These are phyloP conservation scores for Orbilia blumenaviensis DNA, from an alignment of 2,329 filamentous ascomycete genomes.

Conservation along the genomic window DNA sequence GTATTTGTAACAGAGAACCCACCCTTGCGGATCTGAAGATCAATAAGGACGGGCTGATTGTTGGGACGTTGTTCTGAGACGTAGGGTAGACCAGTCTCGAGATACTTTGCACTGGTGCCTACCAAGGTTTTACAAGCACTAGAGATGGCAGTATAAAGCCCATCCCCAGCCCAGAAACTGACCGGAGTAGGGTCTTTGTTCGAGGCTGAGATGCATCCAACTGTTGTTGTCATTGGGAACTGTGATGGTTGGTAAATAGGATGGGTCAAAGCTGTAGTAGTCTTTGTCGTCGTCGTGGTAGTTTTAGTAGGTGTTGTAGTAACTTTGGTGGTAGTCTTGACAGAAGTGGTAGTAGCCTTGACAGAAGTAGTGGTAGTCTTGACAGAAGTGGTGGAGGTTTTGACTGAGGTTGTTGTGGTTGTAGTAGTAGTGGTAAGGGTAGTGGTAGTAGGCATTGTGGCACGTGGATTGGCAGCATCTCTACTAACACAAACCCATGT, in stretches of 20 bases:
- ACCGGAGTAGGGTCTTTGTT: not conserved
- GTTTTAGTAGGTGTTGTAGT: not conserved
- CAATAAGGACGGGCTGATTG: not conserved
- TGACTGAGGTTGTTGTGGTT: not conserved
- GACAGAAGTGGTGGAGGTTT: not conserved
- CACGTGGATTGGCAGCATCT: not conserved
- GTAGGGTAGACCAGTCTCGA: not conserved
- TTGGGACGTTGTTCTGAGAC: not conserved
- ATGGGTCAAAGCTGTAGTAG: not conserved
- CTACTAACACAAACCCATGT: not conserved
- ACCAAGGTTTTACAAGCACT: not conserved
- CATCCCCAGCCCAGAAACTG: not conserved
- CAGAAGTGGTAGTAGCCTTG: not conserved
- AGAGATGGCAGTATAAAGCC: not conserved
- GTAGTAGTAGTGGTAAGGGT: not conserved
- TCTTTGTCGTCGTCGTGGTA: not conserved
- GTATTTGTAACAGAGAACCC: not conserved
- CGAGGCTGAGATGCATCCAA: not conserved
- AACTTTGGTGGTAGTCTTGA: not conserved
- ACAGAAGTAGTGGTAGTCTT: not conserved
- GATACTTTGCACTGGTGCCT: not conserved
- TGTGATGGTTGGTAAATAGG: slow-evolving; percentile 2
- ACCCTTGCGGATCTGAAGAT: slow-evolving; percentile 5
- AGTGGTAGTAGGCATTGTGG: not conserved
- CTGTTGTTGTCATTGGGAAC: not conserved